Evolutionary conservation across 345 rosid species (phyloP), one percentile per base, ranked within the genome.

Genomic region (Eucalyptus victrix): DNA sequence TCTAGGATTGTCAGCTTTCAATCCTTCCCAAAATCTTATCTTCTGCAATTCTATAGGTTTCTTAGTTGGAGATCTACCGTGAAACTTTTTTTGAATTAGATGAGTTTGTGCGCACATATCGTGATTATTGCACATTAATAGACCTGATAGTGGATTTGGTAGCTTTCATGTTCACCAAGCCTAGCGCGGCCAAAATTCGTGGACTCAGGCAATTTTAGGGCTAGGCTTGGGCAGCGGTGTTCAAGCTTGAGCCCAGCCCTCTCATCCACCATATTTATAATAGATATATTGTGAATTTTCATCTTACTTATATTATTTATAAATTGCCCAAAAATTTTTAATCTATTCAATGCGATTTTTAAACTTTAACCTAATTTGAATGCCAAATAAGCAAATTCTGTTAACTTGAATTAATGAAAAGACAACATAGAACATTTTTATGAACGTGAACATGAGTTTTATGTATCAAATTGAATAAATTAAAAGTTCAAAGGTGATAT

Each of bases 361-460:
- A 0, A 40, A 76, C 16, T 76, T 76, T 40, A 21, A 2, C 17
- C 0, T 12, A 76, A 40, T 76, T 6, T 21, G 8, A 40, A 76
- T 4, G 8, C 28, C 9, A 21, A 21, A 76, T 40, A 4, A 40
- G 0, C 16, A 6, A 76, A 37, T 40, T 76, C 3, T 0, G 0
- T 76, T 76, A 21, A 76, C 9, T 40, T 76, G 0, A 40, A 76
- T 37, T 37, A 40, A 76, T 40, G 28, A 0, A 76, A 21, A 0
- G 0, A 1, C 2, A 21, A 76, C 1, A 40, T 40, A 8, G 0
- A 18, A 34, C 5, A 69, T 69, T 9, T 69, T n/a, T 9, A n/a
- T n/a, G 4, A 34, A 72, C 0, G 1, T 69, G 0, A 0, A 9
- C 14, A 3, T 17, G 21, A 76, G 21, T 0, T 40, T 40, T 6